Evolutionary conservation across 2,329 filamentous ascomycete genomes (phyloP), one percentile per base, ranked within the genome.

Genomic region (Verticillium dahliae): DNA sequence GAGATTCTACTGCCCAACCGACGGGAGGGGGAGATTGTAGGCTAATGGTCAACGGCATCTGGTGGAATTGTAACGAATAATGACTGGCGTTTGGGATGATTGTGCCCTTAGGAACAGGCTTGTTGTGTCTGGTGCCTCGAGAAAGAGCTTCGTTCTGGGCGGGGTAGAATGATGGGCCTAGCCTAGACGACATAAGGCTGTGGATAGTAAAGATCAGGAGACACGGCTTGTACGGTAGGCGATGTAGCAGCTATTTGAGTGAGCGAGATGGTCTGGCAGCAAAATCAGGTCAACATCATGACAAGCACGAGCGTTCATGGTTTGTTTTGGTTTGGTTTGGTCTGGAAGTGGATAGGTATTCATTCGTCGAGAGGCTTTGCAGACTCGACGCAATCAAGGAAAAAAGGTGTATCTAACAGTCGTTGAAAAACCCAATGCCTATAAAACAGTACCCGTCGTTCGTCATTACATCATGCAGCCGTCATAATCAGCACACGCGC

Each of bases 1-100:
- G 83, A 86, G 68, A 86, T 86, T 61, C 73, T 79, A 58, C 73
- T 85, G 6, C 81, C 81, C 64, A 60, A 69, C 67, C 50, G 70
- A 70, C 60, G 69, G 67, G 71, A 71, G 55, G 69, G 68, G 57
- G 61, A 56, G 27, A 61, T 57, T 52, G 38, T 62, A 11, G 61
- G 60, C 10, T 60, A 22, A 27, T 52, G n/a, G 45, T 22, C 11
- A 18, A 18, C 35, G 22, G 18, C 13, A 27, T 31, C n/a, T 52
- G 45, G 15, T 13, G n/a, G 45, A 31, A 4, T 18, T 27, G 18
- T 52, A 18, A 52, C 18, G 45, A 52, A n/a, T 52, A 18, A 52
- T 27, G 45, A 52, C 45, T 52, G 45, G 45, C 45, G 45, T 52
- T 52, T 52, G 10, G 45, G 45, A n/a, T 6, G 45, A 52, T 22